Evolutionary conservation across 306 rosid genomes (phyloP).

Genomic region (Oxytropis ochrocephala): DNA sequence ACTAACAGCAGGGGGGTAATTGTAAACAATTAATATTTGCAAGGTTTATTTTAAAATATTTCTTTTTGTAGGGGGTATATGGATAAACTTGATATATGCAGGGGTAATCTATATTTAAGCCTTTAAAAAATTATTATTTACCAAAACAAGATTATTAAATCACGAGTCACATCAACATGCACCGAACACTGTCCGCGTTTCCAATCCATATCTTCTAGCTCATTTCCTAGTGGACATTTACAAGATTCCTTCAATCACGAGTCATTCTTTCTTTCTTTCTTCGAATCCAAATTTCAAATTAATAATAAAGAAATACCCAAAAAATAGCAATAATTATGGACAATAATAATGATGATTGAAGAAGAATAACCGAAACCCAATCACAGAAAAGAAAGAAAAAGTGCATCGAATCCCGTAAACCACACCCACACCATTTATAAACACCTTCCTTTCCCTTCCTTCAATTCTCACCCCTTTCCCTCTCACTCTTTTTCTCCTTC

Average conservation of each 20-base stretch:
- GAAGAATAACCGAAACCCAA: constrained; percentile 5
- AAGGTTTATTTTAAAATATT: no score
- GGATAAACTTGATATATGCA: no score
- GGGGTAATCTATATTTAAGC: no score
- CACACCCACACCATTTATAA: neutral
- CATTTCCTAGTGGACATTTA: neutral
- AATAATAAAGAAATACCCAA: neutral
- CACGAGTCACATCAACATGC: neutral
- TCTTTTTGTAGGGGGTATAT: no score
- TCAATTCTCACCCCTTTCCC: neutral
- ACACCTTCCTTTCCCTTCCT: neutral
- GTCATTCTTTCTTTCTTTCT: neutral
- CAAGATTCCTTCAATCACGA: neutral
- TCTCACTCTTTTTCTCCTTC: no score
- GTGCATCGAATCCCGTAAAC: neutral
- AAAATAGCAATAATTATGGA: neutral
- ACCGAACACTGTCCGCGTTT: neutral
- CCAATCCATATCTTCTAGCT: neutral
- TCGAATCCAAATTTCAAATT: neutral
- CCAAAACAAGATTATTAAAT: no score
- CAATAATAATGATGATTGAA: neutral
- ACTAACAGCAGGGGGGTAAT: no score
- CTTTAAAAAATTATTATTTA: no score
- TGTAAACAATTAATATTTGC: no score
- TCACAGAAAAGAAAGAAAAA: neutral